phyloP scores from a whole-genome alignment of 1,284 basidiomycete genomes.

The Pseudozyma sp. region DNA sequence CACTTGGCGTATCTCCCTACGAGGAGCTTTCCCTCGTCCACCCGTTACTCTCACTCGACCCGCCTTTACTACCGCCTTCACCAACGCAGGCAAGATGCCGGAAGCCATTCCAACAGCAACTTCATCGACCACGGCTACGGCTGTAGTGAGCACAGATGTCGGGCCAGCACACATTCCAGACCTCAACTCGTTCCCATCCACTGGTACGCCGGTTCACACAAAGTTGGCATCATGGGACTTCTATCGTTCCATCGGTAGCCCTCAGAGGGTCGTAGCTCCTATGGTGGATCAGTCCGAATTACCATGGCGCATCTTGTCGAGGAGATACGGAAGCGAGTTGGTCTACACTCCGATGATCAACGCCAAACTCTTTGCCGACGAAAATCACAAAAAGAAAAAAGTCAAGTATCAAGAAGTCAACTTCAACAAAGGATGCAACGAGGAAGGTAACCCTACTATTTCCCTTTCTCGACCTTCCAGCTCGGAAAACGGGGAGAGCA shows the following conservation, averaged over 20 bases:
- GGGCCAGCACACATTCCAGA: slow-evolving; percentile 35
- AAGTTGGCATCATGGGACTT: slow-evolving; percentile 86
- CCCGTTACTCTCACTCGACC: neutral
- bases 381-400: slow-evolving; percentile 45
- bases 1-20: slow-evolving; percentile 9
- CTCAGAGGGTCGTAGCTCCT: slow-evolving; percentile 89
- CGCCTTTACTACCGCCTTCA: neutral
- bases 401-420: slow-evolving; percentile 43
- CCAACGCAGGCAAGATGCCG: slow-evolving; percentile 22
- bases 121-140: neutral
- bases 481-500: neutral
- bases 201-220: slow-evolving; percentile 55
- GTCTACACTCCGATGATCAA: slow-evolving; percentile 98
- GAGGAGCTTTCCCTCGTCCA: slow-evolving; percentile 4
- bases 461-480: slow-evolving; percentile 1
- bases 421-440: slow-evolving; percentile 52
- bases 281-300: slow-evolving; percentile 99
- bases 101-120: slow-evolving; percentile 19
- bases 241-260: slow-evolving; percentile 83
- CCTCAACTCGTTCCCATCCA: slow-evolving; percentile 60
- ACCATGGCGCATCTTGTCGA: slow-evolving; percentile 84
- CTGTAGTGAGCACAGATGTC: slow-evolving; percentile 13
- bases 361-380: slow-evolving; percentile 80
- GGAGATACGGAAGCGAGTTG: slow-evolving; percentile 84
- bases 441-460: slow-evolving; percentile 51